Evolutionary conservation across 2,329 filamentous ascomycete genomes (phyloP).

Genomic region (Cercospora beticola): DNA sequence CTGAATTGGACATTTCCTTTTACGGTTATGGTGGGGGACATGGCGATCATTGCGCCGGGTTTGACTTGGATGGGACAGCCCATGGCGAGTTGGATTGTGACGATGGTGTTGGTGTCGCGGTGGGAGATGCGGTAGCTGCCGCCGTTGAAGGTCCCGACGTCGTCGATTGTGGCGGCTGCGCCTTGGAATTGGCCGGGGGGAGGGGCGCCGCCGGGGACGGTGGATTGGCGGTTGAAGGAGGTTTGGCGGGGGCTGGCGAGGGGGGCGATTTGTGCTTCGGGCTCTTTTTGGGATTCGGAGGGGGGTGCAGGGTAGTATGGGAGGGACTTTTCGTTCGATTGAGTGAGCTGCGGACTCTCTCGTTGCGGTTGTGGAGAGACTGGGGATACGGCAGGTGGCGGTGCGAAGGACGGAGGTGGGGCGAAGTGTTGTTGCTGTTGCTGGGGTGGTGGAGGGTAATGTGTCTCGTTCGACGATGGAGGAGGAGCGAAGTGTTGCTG

Average conservation of each 20-base stretch:
- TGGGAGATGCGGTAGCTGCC: conserved; percentile 93
- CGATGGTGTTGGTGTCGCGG: conserved; percentile 81
- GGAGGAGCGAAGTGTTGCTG: conserved; percentile 18
- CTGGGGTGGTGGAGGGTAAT: conserved; percentile 32
- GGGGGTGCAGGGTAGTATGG: conserved; percentile 42
- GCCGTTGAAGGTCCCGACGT: conserved; percentile 95
- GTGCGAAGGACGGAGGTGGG: conserved; percentile 31
- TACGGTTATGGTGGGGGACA: conserved; percentile 84
- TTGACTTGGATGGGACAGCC: conserved; percentile 80
- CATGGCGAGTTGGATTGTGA: conserved; percentile 86
- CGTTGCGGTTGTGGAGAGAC: conserved; percentile 34
- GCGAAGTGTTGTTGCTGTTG: conserved; percentile 33
- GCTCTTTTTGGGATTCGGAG: conserved; percentile 31
- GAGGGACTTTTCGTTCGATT: conserved; percentile 33
- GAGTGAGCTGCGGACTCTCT: conserved; percentile 18
- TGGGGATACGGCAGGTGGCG: conserved; percentile 31
- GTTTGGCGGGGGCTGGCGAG: conserved; percentile 32
- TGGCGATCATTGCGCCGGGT: conserved; percentile 89
- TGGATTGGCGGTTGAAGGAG: conserved; percentile 31
- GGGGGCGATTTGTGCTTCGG: conserved; percentile 27
- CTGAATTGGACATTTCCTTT: conserved; percentile 82
- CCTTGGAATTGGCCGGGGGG: conserved; percentile 62
- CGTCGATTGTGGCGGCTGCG: conserved; percentile 63
- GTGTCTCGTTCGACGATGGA: conserved; percentile 19
- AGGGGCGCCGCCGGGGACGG: conserved; percentile 43